Base-by-base conservation (phyloP, 2,329 filamentous ascomycete genomes). In the Verticillium nonalfalfae region DNA sequence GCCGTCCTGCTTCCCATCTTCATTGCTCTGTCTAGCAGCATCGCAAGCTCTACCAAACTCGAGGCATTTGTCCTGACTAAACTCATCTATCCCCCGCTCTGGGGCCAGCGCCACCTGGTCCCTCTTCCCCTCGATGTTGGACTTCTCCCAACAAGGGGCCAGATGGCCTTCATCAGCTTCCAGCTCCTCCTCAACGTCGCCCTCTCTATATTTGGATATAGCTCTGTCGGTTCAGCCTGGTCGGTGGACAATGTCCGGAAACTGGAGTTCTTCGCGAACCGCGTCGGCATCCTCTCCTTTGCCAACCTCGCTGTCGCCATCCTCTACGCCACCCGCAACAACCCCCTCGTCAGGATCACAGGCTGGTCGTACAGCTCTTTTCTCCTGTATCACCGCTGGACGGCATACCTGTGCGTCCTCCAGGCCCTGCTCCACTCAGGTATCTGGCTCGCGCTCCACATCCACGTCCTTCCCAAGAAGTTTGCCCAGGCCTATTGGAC, bases 131-230 rank as follows among this genome's bases (percentile, higher is more conserved):
- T 62, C 1, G 68, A 67, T n/a, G 61, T 70, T 9, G 72, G 68
- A 2, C 65, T 71, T 3, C 63, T 74, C 4, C 75, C 75, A 2
- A 75, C 71, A 0, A 70, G 73, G 4, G 74, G 74, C 4, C 75
- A 76, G 52, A 65, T 71, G 7, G 11, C 74, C 7, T 73, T 73
- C 59, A 75, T 77, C 54, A 39, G 63, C 26, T 59, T 75, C 31
- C 68, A 75, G 40, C 68, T 71, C 60, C 36, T 73, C 5, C 68
- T 76, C 35, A 77, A 77, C 60, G 38, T 74, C 39, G 33, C 74
- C 4, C 68, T 77, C 34, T 68, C 71, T 39, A 60, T 73, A 14
- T 69, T 68, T 1, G 72, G 73, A 0, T 75, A 73, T 50, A 66
- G 65, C 36, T 58, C 57, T 11, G 39, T 58, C 39, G 4, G 61